Conservation (phyloP, 768 basidiomycete species). For the Lactarius sanguifluus region DNA sequence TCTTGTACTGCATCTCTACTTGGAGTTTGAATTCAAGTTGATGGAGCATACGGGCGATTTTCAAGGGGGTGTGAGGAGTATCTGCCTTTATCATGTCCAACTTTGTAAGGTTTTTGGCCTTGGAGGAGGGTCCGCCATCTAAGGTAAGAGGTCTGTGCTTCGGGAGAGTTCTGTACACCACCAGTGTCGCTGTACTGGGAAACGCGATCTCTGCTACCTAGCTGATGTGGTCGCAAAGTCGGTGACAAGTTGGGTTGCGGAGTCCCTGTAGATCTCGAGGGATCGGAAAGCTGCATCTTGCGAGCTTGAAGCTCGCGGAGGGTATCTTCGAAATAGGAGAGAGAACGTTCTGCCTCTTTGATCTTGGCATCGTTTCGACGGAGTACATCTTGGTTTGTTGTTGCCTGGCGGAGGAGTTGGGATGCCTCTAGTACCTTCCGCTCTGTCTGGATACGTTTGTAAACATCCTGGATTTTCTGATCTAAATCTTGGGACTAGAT, state of each 20-base stretch:
- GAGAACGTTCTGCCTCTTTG: slow-evolving; percentile 77
- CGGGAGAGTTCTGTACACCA: slow-evolving; percentile 32
- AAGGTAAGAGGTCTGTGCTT: slow-evolving; percentile 37
- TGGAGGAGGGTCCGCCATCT: slow-evolving; percentile 43
- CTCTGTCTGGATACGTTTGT: slow-evolving; percentile 88
- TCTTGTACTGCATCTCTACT: slow-evolving; percentile 97
- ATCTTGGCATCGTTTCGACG: slow-evolving; percentile 81
- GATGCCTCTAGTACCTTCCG: slow-evolving; percentile 89
- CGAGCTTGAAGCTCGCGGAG: slow-evolving; percentile 79
- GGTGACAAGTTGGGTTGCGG: slow-evolving; percentile 23
- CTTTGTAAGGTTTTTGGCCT: slow-evolving; percentile 72
- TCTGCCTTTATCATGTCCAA: slow-evolving; percentile 97
- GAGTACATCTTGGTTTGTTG: slow-evolving; percentile 83
- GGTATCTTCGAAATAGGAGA: slow-evolving; percentile 86
- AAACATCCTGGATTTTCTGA: slow-evolving; percentile 91
- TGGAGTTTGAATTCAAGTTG: slow-evolving; percentile 99
- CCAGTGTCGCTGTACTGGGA: slow-evolving; percentile 21
- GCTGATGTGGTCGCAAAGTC: slow-evolving; percentile 14
- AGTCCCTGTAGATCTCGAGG: slow-evolving; percentile 43
- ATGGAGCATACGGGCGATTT: slow-evolving; percentile 97
- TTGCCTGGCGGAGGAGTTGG: slow-evolving; percentile 75
- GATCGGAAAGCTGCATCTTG: slow-evolving; percentile 62
- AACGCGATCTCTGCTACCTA: slow-evolving; percentile 23
- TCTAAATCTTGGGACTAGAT: slow-evolving; percentile 60
- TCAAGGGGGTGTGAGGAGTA: slow-evolving; percentile 92